Evolutionary conservation across 148 eudicot species (phyloP), one percentile per base, ranked within the genome.

Genomic region (Cornus controversa): DNA sequence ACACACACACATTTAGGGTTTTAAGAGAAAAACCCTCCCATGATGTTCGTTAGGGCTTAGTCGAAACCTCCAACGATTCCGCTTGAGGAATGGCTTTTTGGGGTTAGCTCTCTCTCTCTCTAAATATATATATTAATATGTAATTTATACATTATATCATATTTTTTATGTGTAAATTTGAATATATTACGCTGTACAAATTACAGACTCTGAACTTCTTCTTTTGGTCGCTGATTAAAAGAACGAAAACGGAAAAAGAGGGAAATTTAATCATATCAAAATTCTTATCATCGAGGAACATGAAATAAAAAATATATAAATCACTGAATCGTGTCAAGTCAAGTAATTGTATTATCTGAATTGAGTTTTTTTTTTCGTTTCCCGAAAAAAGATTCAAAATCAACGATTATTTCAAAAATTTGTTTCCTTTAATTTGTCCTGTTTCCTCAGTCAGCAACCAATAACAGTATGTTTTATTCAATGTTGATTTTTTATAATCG

Each of bases 51-150:
- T 16, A 15, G 20, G 20, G 57, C 20, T 45, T n/a, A 10, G 22
- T 53, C 27, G 1, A 11, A 53, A 64, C n/a, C 65, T 23, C 0
- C 26, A 40, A 26, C 7, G 58, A 10, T 47, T 23, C 66, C 69
- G 8, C 42, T 36, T 0, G 4, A 57, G 1, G 18, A 34, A 84
- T 84, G 87, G 85, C 83, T 65, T 85, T 85, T 79, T 85, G 85
- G 87, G 87, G 85, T 85, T 18, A 37, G 71, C 72, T 54, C 53
- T 42, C 72, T 29, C 67, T 60, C 63, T 71, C 70, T 78, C 47
- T 50, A 13, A 4, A 50, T 50, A 50, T 13, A 1, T 50, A 50
- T 16, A 50, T 50, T 4, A 1, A 13, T 50, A 50, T 50, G 57
- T 50, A 16, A 50, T 11, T 50, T 50, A 40, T 40, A 9, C 45